Percentiles rank a stretch among this genome's conserved stretches.
These are phyloP conservation scores for Grosmannia serpens DNA, from an alignment of 2,329 filamentous ascomycete genomes.

Conservation along the genomic window DNA sequence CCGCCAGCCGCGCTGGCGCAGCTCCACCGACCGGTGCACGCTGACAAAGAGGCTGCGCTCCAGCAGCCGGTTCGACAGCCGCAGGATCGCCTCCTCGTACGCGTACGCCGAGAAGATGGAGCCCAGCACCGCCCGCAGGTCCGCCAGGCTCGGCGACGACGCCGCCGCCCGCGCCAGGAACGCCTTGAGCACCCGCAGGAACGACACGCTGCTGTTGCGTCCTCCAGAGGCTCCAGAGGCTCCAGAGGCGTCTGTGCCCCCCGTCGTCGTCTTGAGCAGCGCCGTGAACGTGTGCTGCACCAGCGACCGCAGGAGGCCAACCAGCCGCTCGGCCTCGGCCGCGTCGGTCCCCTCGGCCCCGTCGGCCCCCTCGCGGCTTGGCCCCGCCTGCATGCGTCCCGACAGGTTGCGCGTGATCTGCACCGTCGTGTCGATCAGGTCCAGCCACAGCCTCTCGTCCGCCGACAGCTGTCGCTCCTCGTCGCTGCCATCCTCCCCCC, in stretches of 20 bases:
- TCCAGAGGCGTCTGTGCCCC: not conserved
- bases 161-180: slow-evolving; percentile 76
- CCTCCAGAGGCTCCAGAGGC: not conserved
- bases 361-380: not conserved
- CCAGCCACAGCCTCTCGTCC: slow-evolving; percentile 48
- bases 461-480: slow-evolving; percentile 35
- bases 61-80: slow-evolving; percentile 73
- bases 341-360: not conserved
- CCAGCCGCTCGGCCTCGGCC: slow-evolving; percentile 47
- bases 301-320: slow-evolving; percentile 58
- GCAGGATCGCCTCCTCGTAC: slow-evolving; percentile 83
- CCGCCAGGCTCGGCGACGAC: slow-evolving; percentile 73
- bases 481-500: slow-evolving; percentile 33
- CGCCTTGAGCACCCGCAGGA: slow-evolving; percentile 76
- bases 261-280: slow-evolving; percentile 43
- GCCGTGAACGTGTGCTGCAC: slow-evolving; percentile 89
- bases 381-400: slow-evolving; percentile 29
- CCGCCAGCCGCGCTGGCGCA: slow-evolving; percentile 80
- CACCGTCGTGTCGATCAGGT: slow-evolving; percentile 48
- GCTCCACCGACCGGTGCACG: slow-evolving; percentile 60
- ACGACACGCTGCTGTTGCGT: slow-evolving; percentile 56
- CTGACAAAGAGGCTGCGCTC: slow-evolving; percentile 82
- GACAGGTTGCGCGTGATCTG: slow-evolving; percentile 54
- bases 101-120: slow-evolving; percentile 94
- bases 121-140: slow-evolving; percentile 71